Evolutionary conservation across 2,329 filamentous ascomycete genomes (phyloP).

Genomic region (Atkinsonella hypoxylon): DNA sequence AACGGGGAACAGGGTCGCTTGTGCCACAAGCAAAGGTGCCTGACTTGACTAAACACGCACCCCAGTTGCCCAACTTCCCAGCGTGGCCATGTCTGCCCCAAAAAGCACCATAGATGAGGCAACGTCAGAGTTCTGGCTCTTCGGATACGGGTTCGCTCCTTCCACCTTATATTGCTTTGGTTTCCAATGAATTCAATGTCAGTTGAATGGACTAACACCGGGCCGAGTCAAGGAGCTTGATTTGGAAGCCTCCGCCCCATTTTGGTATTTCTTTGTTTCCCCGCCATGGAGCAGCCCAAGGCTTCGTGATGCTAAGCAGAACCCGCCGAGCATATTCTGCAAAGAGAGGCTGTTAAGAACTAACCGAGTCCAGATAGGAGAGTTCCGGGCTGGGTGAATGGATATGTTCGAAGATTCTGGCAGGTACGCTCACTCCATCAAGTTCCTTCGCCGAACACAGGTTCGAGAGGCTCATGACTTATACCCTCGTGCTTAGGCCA

Average conservation of each 20-base stretch:
- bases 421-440: constrained; percentile 51
- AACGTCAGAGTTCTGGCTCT: constrained; percentile 75
- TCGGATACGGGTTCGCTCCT: constrained; percentile 76
- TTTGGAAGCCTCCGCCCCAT: constrained; percentile 96
- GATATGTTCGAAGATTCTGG: constrained; percentile 95
- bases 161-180: neutral
- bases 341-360: neutral
- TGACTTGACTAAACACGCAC: neutral
- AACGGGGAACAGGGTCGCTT: neutral
- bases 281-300: neutral
- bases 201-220: neutral
- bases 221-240: constrained; percentile 53
- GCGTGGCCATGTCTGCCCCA: neutral
- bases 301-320: no score
- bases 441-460: neutral
- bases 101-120: constrained; percentile 9
- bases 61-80: neutral
- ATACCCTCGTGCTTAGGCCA: constrained; percentile 2
- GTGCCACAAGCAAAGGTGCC: no score
- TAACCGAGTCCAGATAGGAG: constrained; percentile 50
- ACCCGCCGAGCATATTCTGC: neutral
- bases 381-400: constrained; percentile 79
- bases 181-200: neutral
- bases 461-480: neutral
- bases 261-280: constrained; percentile 52